These are phyloP conservation scores for Datura wrightii DNA, from an alignment of 257 asterid species.

Conservation along the genomic window DNA sequence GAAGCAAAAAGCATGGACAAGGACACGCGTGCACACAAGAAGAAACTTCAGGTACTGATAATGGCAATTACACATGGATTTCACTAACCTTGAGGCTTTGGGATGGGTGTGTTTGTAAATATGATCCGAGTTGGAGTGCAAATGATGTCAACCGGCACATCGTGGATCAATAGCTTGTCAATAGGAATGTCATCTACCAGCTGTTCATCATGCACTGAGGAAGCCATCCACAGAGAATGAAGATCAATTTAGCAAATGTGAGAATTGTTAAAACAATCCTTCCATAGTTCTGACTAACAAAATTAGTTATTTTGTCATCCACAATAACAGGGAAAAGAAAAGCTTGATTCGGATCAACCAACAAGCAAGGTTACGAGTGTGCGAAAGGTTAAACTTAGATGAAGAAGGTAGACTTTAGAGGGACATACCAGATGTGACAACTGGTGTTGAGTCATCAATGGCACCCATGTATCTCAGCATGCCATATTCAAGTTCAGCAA, in stretches of 20 bases:
- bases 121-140: conserved; percentile 88
- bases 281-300: neutral
- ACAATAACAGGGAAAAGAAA: neutral
- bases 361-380: neutral
- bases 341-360: conserved; percentile 1
- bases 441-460: conserved; percentile 80
- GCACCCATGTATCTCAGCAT: conserved; percentile 97
- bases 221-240: conserved; percentile 26
- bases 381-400: neutral
- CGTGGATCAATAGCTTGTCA: conserved; percentile 79
- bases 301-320: neutral
- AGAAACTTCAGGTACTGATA: neutral
- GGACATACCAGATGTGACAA: conserved; percentile 72
- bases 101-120: conserved; percentile 77
- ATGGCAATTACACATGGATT: neutral
- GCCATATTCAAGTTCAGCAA: conserved; percentile 97
- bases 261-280: neutral
- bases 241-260: neutral
- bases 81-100: conserved; percentile 88
- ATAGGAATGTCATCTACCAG: conserved; percentile 81
- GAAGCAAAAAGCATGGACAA: neutral
- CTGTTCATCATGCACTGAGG: conserved; percentile 83
- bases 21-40: neutral
- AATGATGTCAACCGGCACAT: conserved; percentile 90
- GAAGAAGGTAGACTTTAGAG: neutral